Evolutionary conservation across 257 asterid species (phyloP), one percentile per base, ranked within the genome.

Genomic region (Nicotiana paniculata): DNA sequence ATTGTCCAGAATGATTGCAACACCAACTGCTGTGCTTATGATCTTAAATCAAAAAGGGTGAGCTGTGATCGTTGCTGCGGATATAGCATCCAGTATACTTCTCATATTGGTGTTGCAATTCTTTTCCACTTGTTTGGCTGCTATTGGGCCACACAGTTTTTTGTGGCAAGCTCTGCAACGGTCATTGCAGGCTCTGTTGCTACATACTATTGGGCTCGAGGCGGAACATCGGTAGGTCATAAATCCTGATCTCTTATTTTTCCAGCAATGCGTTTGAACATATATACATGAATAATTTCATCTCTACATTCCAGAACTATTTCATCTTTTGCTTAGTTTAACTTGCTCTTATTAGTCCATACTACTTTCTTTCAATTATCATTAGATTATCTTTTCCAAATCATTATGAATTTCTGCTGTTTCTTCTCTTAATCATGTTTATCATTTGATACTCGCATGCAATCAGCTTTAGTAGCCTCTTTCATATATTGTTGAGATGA

Each of bases 171-270:
- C 90, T 93, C 97, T 59, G 92, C 99, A 9, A 94, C 98, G 0
- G 96, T 93, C 54, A 85, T 94, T 81, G 98, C 99, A 6, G 98
- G 99, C 76, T 94, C 99, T 28, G 98, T 96, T 53, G 98, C 97
- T 89, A 93, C 99, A 2, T 94, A 94, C 81, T 96, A 96, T 80
- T 96, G 98, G 98, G 91, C 98, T 64, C 96, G 95, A 32, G 98
- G 96, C 21, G 96, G 89, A 89, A 81, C 93, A 21, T 90, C 93
- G 87, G 99, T 96, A 85, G 86, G 97, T 74, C 83, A 12, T 83
- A 57, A 35, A 26, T 43, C 5, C 3, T 65, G 16, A 6, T 18
- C 72, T 72, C 43, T 80, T 54, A 13, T 63, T 62, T 77, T 46
- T 69, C 33, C 77, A 39, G 57, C 32, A 69, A 39, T 69, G 57